Base-by-base conservation (phyloP, 495 filamentous ascomycete species). In the Massariosphaeria phaeospora region DNA sequence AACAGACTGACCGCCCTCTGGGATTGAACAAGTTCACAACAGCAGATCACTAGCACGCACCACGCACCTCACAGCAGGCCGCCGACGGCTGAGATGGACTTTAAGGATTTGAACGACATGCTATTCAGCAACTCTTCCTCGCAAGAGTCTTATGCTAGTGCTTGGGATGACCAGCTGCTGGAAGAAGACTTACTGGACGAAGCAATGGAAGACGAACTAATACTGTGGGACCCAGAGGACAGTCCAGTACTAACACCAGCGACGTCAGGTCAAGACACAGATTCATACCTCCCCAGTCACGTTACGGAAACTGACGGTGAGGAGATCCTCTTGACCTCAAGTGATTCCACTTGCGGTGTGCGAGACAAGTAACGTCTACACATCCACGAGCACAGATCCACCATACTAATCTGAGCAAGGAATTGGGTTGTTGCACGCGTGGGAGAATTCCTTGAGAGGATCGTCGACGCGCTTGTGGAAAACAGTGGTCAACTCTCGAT, bases 381-480 rank as follows among this genome's bases (percentile, higher is more conserved):
- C n/a, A n/a, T n/a, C n/a, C n/a, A n/a, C n/a, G n/a, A n/a, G n/a
- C n/a, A n/a, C n/a, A n/a, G n/a, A n/a, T n/a, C n/a, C n/a, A n/a
- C n/a, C n/a, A n/a, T n/a, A n/a, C 40, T 52, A 34, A 51, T 24
- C 8, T 15, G n/a, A 39, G 31, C n/a, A 18, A 65, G 59, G 23
- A 21, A 51, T 9, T 39, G 52, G 46, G 72, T 78, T 5, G 70
- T 82, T 27, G 46, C 66, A 18, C 73, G 69, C 20, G 79, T 83
- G 49, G 80, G 83, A 59, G 48, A 62, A 6, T 70, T 84, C 5
- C 63, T 84, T 26, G 73, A 77, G 46, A 43, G 59, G 3, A 76
- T 83, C 21, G 51, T 75, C 4, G 78, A 80, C 47, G 72, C 72
- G 2, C 46, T 81, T 12, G 55, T 78, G 13, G 55, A 61, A 23